phyloP scores from a whole-genome alignment of 148 eudicot genomes.

The Camellia lanceoleosa region DNA sequence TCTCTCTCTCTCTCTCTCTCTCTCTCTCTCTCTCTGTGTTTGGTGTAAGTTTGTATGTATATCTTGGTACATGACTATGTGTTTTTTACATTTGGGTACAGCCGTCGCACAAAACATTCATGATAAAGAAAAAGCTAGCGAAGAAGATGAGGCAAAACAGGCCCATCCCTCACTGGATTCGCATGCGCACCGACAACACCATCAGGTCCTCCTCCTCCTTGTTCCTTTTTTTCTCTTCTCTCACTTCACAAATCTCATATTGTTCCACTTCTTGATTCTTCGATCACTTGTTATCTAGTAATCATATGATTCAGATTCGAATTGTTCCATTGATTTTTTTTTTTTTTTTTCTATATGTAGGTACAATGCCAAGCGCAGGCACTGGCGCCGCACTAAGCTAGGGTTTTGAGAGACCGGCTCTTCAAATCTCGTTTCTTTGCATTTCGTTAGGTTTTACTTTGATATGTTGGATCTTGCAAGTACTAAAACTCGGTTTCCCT shows the following conservation, averaged over 20 bases:
- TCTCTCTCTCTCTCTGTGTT: background rate
- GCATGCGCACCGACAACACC: slow-evolving; percentile 45
- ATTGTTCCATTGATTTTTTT: background rate
- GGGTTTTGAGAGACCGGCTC: slow-evolving; percentile 10
- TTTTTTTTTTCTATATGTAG: background rate
- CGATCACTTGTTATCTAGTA: too few species aligned
- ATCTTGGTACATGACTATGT: background rate
- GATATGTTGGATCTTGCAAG: background rate
- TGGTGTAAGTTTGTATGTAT: background rate
- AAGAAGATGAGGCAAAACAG: slow-evolving; percentile 55
- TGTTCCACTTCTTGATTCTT: background rate
- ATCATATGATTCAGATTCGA: background rate
- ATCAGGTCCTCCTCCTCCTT: slow-evolving; percentile 26
- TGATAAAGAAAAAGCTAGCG: slow-evolving; percentile 49
- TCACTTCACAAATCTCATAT: background rate
- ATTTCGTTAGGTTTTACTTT: background rate
- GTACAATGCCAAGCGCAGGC: slow-evolving; percentile 23
- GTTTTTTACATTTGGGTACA: background rate
- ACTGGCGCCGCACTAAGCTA: slow-evolving; percentile 22
- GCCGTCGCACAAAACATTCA: slow-evolving; percentile 52
- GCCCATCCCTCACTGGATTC: slow-evolving; percentile 17
- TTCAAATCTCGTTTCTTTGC: background rate
- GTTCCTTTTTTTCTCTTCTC: background rate
- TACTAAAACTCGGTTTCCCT: too few species aligned
- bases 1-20: background rate